These are phyloP conservation scores for Jatropha curcas DNA, from an alignment of 345 rosid species.

Conservation along the genomic window DNA sequence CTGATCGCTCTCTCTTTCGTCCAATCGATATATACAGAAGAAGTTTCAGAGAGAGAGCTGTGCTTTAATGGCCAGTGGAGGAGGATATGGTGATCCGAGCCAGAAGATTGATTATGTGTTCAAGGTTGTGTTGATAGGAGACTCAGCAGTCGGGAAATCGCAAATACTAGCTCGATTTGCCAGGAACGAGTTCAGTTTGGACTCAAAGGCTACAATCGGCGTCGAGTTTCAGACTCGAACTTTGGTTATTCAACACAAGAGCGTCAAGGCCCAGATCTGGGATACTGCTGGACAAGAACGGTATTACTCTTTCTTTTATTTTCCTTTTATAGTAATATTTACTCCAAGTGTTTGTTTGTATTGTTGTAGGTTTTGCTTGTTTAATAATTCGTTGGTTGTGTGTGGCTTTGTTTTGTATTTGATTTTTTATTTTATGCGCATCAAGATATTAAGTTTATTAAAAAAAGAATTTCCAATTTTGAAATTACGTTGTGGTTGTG, in stretches of 20 bases:
- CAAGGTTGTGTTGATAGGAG: constrained; percentile 50
- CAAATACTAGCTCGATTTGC: constrained; percentile 49
- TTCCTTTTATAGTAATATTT: neutral
- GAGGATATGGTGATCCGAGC: constrained; percentile 37
- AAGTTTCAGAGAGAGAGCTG: neutral
- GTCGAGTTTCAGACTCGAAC: constrained; percentile 44
- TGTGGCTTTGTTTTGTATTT: too few species aligned
- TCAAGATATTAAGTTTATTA: too few species aligned
- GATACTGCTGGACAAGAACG: constrained; percentile 48
- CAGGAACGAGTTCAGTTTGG: constrained; percentile 45
- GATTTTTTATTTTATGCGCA: neutral
- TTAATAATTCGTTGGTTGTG: neutral
- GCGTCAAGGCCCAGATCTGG: constrained; percentile 49
- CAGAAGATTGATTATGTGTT: constrained; percentile 53
- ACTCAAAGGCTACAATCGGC: constrained; percentile 52
- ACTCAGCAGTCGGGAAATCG: constrained; percentile 42
- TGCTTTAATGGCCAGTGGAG: constrained; percentile 24
- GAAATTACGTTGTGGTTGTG: too few species aligned
- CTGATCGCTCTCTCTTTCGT: neutral
- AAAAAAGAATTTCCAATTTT: too few species aligned
- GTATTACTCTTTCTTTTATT: neutral
- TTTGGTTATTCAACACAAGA: constrained; percentile 37
- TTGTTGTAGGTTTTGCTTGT: neutral
- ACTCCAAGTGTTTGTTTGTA: too few species aligned
- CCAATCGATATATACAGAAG: too few species aligned